These are phyloP conservation scores for Tuber borchii DNA, from an alignment of 495 filamentous ascomycete genomes.

Conservation along the genomic window DNA sequence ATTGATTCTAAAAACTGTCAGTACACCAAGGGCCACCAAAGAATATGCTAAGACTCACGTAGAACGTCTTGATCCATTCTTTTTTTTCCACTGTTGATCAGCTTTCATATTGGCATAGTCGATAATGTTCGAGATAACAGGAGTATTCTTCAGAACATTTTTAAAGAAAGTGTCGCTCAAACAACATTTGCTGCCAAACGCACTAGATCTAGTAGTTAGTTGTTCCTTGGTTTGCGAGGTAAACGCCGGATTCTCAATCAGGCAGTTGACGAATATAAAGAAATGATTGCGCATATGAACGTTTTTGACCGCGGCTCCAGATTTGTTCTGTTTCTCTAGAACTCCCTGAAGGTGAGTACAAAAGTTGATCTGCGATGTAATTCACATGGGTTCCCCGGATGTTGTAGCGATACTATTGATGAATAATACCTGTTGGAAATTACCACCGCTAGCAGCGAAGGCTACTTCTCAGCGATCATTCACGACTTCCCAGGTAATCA, in stretches of 20 bases:
- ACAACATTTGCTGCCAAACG: conserved; percentile 86
- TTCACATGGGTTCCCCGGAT: conserved; percentile 94
- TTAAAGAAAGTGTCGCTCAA: conserved; percentile 85
- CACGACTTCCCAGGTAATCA: conserved; percentile 67
- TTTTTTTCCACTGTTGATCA: conserved; percentile 87
- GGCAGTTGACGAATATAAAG: no score
- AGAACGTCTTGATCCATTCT: conserved; percentile 74
- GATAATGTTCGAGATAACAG: no score
- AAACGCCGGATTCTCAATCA: no score
- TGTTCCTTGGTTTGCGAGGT: no score
- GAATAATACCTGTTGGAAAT: conserved; percentile 97
- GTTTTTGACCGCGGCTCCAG: conserved; percentile 74
- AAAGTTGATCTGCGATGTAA: conserved; percentile 87
- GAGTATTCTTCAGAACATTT: conserved; percentile 67
- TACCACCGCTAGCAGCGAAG: conserved; percentile 92
- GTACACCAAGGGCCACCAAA: background rate
- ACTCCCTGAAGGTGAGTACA: conserved; percentile 69
- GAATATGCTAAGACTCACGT: conserved; percentile 7
- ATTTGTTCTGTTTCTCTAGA: conserved; percentile 86
- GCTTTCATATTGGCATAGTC: no score
- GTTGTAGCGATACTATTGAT: conserved; percentile 98
- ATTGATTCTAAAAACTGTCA: conserved; percentile 63
- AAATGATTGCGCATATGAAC: conserved; percentile 85
- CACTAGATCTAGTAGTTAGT: conserved; percentile 75
- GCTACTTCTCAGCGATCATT: conserved; percentile 88